phyloP scores from a whole-genome alignment of 2,329 filamentous ascomycete species.

The Ascochyta pisi region DNA sequence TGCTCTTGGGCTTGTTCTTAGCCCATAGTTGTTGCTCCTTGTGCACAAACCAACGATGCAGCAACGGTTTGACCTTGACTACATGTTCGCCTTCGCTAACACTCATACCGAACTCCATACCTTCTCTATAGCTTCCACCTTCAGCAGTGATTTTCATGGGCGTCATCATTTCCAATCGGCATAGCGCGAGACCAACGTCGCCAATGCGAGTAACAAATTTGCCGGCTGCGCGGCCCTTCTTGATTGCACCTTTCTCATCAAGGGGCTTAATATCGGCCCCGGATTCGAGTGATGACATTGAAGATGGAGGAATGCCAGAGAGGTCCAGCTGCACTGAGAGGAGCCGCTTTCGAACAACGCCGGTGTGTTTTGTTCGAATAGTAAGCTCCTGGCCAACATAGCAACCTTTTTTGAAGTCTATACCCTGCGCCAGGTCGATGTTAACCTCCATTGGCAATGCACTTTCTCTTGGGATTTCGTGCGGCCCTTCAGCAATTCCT shows the following conservation, averaged over 20 bases:
- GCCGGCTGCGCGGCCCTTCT: conserved; percentile 72
- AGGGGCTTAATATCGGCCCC: conserved; percentile 62
- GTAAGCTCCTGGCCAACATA: conserved; percentile 97
- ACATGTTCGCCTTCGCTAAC: conserved; percentile 23
- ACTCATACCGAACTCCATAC: conserved; percentile 57
- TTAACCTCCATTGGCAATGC: conserved; percentile 89
- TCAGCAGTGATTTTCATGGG: conserved; percentile 75
- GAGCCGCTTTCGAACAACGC: conserved; percentile 89
- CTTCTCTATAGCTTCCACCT: conserved; percentile 64
- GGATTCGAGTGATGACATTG: conserved; percentile 30
- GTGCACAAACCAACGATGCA: conserved; percentile 74
- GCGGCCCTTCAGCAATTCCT: conserved; percentile 84
- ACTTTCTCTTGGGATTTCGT: conserved; percentile 73
- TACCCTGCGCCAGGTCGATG: conserved; percentile 81
- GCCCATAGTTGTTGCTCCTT: conserved; percentile 46
- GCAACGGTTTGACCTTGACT: conserved; percentile 66
- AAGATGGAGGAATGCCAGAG: conserved; percentile 9
- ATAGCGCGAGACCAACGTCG: conserved; percentile 86
- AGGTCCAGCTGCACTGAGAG: conserved; percentile 78
- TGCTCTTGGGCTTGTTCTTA: conserved; percentile 28
- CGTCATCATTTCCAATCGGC: conserved; percentile 90
- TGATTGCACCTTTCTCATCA: conserved; percentile 49
- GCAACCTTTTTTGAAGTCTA: conserved; percentile 95
- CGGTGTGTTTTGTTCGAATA: conserved; percentile 91
- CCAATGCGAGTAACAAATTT: conserved; percentile 82